Evolutionary conservation across 306 rosid species (phyloP).

Genomic region (Casuarina glauca): DNA sequence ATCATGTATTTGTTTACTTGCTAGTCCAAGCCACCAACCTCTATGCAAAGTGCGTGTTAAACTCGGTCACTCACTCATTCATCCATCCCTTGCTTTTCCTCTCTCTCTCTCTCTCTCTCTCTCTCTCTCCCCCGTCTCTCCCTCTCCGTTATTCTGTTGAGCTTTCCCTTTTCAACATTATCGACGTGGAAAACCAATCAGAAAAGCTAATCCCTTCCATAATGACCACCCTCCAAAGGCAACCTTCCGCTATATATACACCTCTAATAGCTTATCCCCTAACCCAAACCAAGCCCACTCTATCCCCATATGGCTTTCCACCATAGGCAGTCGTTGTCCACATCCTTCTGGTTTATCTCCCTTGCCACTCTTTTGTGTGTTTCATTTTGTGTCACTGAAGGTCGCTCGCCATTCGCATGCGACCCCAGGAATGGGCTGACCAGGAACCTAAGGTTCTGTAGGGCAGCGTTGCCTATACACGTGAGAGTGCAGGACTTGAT

Average conservation of each 20-base stretch:
- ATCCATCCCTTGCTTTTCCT: background rate
- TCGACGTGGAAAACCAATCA: conserved; percentile 75
- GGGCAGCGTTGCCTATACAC: conserved; percentile 35
- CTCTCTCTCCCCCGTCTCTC: background rate
- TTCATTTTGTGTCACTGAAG: conserved; percentile 9
- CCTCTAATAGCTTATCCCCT: too few species aligned
- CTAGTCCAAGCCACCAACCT: background rate
- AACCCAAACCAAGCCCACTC: background rate
- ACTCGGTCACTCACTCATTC: conserved; percentile 43
- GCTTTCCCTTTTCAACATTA: background rate
- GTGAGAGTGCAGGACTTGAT: conserved; percentile 72
- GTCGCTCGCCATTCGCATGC: conserved; percentile 71
- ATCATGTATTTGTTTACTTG: background rate
- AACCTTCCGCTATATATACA: conserved; percentile 13
- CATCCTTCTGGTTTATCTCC: background rate
- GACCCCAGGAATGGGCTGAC: conserved; percentile 65
- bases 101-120: conserved; percentile 4
- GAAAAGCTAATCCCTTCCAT: conserved; percentile 6
- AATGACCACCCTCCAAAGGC: conserved; percentile 27
- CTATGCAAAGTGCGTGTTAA: conserved; percentile 31
- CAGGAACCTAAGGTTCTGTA: conserved; percentile 56
- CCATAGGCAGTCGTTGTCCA: background rate
- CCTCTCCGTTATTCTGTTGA: background rate
- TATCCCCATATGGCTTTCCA: background rate
- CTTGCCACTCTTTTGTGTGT: background rate